Evolutionary conservation across 257 asterid genomes (phyloP).

Genomic region (Orobanche coerulescens): DNA sequence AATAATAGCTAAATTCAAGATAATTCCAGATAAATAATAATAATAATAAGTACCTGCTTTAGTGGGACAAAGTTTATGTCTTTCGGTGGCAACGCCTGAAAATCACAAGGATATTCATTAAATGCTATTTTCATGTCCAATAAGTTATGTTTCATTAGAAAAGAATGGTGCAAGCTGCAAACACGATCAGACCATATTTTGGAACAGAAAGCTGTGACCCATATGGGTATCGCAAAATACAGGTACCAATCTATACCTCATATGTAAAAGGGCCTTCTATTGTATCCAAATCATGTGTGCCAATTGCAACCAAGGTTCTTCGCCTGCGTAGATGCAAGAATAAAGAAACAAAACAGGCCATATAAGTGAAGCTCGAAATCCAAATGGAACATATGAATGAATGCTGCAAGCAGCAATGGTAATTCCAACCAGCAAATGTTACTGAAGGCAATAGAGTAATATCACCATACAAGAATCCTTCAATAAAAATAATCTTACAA

Average conservation of each 20-base stretch:
- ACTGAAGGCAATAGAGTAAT: slow-evolving; percentile 4
- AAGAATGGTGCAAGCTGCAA: background rate
- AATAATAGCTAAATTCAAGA: slow-evolving; percentile 1
- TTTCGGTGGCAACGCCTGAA: slow-evolving; percentile 80
- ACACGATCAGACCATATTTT: background rate
- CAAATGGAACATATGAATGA: background rate
- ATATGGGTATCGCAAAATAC: slow-evolving; percentile 3
- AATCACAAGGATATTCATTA: slow-evolving; percentile 15
- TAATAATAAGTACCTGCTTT: slow-evolving; percentile 59
- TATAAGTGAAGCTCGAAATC: background rate
- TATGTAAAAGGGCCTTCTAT: slow-evolving; percentile 84
- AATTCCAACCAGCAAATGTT: slow-evolving; percentile 3
- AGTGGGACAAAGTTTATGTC: slow-evolving; percentile 77
- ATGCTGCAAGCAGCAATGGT: slow-evolving; percentile 5
- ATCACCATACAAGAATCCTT: too few species aligned
- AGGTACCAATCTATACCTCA: slow-evolving; percentile 51
- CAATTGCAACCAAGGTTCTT: slow-evolving; percentile 94
- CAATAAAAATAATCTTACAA: too few species aligned
- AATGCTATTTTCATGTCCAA: background rate
- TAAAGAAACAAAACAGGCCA: slow-evolving; percentile 5
- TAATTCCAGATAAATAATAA: slow-evolving; percentile 7
- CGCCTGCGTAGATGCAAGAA: slow-evolving; percentile 40
- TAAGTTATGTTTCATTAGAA: slow-evolving; percentile 4
- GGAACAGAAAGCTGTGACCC: background rate
- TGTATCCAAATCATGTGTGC: slow-evolving; percentile 94